Evolutionary conservation across 352 stramenopile species (phyloP).

Genomic region (Globisporangium solare): DNA sequence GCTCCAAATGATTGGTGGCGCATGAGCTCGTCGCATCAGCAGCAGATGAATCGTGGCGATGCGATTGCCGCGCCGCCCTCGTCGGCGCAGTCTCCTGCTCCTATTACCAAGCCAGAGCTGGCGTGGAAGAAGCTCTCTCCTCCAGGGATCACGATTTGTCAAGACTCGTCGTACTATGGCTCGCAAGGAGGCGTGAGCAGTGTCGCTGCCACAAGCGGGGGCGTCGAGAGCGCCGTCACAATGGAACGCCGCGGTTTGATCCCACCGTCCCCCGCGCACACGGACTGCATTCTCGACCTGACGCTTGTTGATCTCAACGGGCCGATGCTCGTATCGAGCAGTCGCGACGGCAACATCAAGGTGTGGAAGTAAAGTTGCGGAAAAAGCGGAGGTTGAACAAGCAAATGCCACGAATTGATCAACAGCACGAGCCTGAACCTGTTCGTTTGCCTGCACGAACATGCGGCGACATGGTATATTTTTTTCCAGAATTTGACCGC

Average conservation of each 20-base stretch:
- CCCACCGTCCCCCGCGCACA: slow-evolving; percentile 83
- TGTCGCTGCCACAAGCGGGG: slow-evolving; percentile 41
- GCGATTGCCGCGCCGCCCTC: slow-evolving; percentile 17
- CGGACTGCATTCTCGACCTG: slow-evolving; percentile 94
- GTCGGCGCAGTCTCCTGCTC: slow-evolving; percentile 15
- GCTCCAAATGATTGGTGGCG: slow-evolving; percentile 81
- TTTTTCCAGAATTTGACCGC: no score
- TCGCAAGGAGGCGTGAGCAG: slow-evolving; percentile 39
- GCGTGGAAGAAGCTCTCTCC: slow-evolving; percentile 85
- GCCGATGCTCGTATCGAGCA: slow-evolving; percentile 90
- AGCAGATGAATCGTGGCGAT: slow-evolving; percentile 22
- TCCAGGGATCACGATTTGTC: slow-evolving; percentile 80
- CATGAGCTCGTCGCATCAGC: slow-evolving; percentile 49
- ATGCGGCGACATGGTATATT: no score
- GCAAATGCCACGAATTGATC: no score
- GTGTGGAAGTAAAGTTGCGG: slow-evolving; percentile 84
- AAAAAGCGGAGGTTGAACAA: background rate
- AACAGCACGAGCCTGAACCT: no score
- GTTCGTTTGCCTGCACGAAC: no score
- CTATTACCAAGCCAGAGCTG: slow-evolving; percentile 76
- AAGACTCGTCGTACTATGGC: slow-evolving; percentile 74
- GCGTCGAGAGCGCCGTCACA: slow-evolving; percentile 68
- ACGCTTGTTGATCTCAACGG: slow-evolving; percentile 91
- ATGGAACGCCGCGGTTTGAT: slow-evolving; percentile 87
- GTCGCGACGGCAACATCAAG: slow-evolving; percentile 95